These are phyloP conservation scores for Crotalaria pallida DNA, from an alignment of 306 rosid species.

Conservation along the genomic window DNA sequence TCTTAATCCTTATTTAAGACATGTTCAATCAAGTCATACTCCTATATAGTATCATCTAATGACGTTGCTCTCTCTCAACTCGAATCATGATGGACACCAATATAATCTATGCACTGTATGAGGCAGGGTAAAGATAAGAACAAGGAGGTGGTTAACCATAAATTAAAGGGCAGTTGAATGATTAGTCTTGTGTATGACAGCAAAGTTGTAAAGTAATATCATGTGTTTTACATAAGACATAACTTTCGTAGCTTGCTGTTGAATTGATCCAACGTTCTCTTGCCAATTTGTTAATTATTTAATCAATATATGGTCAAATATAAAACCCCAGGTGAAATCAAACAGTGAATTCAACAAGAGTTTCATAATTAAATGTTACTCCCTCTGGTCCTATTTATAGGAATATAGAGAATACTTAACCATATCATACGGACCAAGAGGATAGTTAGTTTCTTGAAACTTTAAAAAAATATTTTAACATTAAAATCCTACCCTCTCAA, in stretches of 20 bases:
- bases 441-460: too few relatives aligned
- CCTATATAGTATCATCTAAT: background rate
- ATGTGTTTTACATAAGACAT: background rate
- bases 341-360: background rate
- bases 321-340: background rate
- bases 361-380: too few relatives aligned
- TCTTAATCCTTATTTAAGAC: background rate
- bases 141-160: constrained; percentile 16
- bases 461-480: too few relatives aligned
- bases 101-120: background rate
- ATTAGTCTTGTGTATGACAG: background rate
- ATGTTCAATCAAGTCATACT: background rate
- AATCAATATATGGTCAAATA: background rate
- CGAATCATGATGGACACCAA: background rate
- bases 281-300: background rate
- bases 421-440: too few relatives aligned
- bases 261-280: background rate
- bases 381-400: too few relatives aligned
- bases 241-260: background rate
- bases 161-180: constrained; percentile 24
- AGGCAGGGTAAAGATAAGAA: background rate
- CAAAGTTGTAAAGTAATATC: background rate
- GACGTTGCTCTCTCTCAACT: background rate
- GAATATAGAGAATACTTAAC: too few relatives aligned
- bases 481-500: too few relatives aligned